phyloP scores from a whole-genome alignment of 2,329 filamentous ascomycete species.

The Colletotrichum tabaci region DNA sequence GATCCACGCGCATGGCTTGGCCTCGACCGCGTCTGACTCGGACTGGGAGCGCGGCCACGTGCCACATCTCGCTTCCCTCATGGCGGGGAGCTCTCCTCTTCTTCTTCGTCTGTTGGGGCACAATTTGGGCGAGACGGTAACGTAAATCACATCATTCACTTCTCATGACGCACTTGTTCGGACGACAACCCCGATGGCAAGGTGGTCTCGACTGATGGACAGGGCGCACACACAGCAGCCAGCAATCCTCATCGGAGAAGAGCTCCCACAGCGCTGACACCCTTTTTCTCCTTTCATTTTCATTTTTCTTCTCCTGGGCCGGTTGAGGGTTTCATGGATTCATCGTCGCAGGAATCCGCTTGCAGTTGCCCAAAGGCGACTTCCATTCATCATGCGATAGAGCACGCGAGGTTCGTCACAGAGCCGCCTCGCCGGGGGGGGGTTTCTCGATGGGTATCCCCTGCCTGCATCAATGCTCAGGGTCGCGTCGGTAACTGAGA shows the following conservation, averaged over 20 bases:
- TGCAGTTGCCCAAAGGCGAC: background rate
- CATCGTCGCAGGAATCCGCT: background rate
- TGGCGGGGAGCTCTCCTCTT: background rate
- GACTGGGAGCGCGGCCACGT: background rate
- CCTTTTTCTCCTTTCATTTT: too few relatives aligned
- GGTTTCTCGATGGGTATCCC: background rate
- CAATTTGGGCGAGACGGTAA: too few relatives aligned
- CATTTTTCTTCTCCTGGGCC: background rate
- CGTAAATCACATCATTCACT: background rate
- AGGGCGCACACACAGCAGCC: background rate
- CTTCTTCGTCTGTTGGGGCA: too few relatives aligned
- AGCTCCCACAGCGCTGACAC: background rate
- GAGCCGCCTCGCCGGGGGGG: background rate
- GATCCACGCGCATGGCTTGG: constrained; percentile 2
- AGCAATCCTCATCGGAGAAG: background rate
- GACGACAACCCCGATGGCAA: background rate
- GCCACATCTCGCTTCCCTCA: background rate
- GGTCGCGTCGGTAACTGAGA: background rate
- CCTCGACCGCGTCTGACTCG: constrained; percentile 23
- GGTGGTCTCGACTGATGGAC: background rate
- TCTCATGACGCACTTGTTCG: background rate
- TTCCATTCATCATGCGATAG: background rate
- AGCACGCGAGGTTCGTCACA: background rate
- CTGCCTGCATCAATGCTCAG: background rate
- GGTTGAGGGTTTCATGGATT: background rate